Conservation (phyloP, 1,284 basidiomycete species). For the Melampsora abietis-canadensis region DNA sequence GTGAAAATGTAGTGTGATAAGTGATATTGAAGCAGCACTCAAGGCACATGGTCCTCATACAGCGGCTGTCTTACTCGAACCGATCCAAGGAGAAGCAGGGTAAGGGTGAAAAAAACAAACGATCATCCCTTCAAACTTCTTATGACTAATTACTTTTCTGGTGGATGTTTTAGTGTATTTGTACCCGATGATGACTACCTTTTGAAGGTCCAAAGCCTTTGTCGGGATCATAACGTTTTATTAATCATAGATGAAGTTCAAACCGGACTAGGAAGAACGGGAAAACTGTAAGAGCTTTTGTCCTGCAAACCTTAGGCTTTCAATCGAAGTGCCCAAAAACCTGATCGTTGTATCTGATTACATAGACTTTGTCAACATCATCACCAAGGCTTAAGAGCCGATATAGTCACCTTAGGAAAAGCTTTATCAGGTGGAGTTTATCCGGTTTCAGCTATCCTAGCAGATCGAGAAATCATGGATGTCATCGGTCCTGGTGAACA, state of each 20-base stretch:
- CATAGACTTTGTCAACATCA: slow-evolving; percentile 72
- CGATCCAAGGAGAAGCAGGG: slow-evolving; percentile 98
- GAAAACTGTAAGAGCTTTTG: slow-evolving; percentile 62
- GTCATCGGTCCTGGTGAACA: slow-evolving; percentile 96
- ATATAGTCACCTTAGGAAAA: slow-evolving; percentile 90
- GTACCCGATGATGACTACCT: slow-evolving; percentile 91
- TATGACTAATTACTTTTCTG: no score
- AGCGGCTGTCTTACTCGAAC: slow-evolving; percentile 92
- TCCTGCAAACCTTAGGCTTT: not conserved
- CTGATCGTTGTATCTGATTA: slow-evolving; percentile 18
- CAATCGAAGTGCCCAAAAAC: no score
- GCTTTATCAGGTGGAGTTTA: slow-evolving; percentile 94
- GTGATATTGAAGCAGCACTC: slow-evolving; percentile 77
- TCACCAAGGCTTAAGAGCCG: slow-evolving; percentile 76
- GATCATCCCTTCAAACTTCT: not conserved
- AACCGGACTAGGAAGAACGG: slow-evolving; percentile 79
- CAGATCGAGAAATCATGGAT: slow-evolving; percentile 85
- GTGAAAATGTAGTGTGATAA: slow-evolving; percentile 57
- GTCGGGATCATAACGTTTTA: slow-evolving; percentile 88
- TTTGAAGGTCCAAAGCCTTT: slow-evolving; percentile 69
- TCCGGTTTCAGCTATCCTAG: slow-evolving; percentile 90
- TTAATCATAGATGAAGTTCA: slow-evolving; percentile 98
- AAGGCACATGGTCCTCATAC: slow-evolving; percentile 76
- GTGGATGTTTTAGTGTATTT: slow-evolving; percentile 62
- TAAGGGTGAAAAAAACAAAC: slow-evolving; percentile 58